A percentile compares a stretch with the other conserved stretches of the same genome.
These are phyloP conservation scores for Entomortierella chlamydospora DNA, from an alignment of 192 early-diverging fungal species.

Conservation along the genomic window DNA sequence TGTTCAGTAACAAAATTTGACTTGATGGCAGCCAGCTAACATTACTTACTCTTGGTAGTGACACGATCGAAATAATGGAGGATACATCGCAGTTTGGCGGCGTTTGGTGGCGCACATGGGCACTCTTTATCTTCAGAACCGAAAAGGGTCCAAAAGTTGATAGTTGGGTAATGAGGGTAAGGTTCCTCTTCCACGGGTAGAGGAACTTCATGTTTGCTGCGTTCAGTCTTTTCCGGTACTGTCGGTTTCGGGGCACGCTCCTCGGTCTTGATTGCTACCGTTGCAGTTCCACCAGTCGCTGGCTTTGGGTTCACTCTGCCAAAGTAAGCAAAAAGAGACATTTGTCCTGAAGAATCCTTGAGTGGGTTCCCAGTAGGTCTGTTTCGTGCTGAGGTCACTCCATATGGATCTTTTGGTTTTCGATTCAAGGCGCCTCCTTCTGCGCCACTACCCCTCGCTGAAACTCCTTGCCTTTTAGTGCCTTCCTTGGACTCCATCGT, in stretches of 20 bases:
- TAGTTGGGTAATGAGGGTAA: constrained; percentile 30
- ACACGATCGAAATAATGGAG: constrained; percentile 52
- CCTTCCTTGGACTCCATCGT: too few species aligned
- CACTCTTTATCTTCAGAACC: not conserved
- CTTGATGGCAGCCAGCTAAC: too few species aligned
- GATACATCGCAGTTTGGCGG: constrained; percentile 49
- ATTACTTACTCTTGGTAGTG: constrained; percentile 17
- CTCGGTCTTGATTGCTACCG: too few species aligned
- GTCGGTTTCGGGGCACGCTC: too few species aligned
- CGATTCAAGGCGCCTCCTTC: constrained; percentile 3
- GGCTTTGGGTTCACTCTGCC: constrained; percentile 20
- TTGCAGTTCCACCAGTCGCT: not conserved
- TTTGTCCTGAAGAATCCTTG: constrained; percentile 25
- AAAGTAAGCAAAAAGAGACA: constrained; percentile 40
- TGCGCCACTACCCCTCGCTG: not conserved
- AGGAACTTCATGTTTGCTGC: not conserved
- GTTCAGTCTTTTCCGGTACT: not conserved
- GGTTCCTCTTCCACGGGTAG: not conserved
- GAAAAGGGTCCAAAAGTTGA: constrained; percentile 46
- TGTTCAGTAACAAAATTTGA: too few species aligned
- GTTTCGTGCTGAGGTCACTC: not conserved
- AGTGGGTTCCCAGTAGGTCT: constrained; percentile 3
- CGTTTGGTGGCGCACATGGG: constrained; percentile 23
- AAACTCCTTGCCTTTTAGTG: not conserved
- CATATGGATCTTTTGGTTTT: constrained; percentile 24